Evolutionary conservation across 768 basidiomycete species (phyloP).

Genomic region (Termitomyces sp.): DNA sequence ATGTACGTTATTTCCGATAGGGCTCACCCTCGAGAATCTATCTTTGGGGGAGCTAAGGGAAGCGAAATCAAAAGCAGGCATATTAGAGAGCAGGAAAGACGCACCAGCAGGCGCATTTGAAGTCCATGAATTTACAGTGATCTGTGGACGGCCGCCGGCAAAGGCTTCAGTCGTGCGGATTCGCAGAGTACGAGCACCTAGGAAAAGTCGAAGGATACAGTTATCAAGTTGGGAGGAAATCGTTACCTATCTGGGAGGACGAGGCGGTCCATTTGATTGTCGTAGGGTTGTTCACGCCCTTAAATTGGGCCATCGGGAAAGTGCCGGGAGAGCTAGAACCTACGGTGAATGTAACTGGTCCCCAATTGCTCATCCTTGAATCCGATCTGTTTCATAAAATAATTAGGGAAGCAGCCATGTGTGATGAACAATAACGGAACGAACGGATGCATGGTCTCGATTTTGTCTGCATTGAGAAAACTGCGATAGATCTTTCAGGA

Average conservation of each 20-base stretch:
- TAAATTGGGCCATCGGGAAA: constrained; percentile 52
- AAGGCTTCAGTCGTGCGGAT: constrained; percentile 43
- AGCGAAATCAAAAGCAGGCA: neutral
- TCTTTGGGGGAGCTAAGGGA: constrained; percentile 26
- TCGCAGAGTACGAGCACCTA: constrained; percentile 39
- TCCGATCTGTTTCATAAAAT: constrained; percentile 24
- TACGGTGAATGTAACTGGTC: constrained; percentile 39
- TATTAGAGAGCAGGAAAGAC: neutral
- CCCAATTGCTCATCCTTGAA: constrained; percentile 40
- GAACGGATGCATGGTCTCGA: constrained; percentile 44
- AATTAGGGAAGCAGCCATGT: neutral
- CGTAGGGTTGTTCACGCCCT: constrained; percentile 36
- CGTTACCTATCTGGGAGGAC: constrained; percentile 35
- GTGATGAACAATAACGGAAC: constrained; percentile 15
- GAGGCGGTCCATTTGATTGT: constrained; percentile 36
- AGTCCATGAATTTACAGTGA: constrained; percentile 39
- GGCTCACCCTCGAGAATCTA: constrained; percentile 39
- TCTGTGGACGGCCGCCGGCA: constrained; percentile 40
- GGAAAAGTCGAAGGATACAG: neutral
- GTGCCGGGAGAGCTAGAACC: constrained; percentile 30
- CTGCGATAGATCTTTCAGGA: constrained; percentile 10
- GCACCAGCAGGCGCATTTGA: constrained; percentile 33
- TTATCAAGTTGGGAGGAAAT: neutral
- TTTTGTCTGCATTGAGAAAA: constrained; percentile 45
- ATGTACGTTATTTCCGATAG: neutral